These are phyloP conservation scores for Hypericum androsaemum DNA, from an alignment of 345 rosid genomes.

Conservation along the genomic window DNA sequence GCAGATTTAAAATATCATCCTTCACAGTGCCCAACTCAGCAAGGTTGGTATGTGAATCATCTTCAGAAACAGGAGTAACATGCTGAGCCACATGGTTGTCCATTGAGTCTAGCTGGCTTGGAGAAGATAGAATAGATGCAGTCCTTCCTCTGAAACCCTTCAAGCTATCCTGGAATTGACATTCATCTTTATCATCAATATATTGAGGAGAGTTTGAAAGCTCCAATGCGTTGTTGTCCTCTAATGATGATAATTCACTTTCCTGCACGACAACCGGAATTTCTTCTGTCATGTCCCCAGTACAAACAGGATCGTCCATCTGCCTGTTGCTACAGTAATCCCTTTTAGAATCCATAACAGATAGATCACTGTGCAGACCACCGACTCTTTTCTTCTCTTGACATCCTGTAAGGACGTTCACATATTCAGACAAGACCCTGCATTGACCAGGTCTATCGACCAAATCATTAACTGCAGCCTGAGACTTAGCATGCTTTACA, in stretches of 20 bases:
- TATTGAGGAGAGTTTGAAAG: constrained; percentile 24
- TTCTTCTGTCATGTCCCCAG: constrained; percentile 21
- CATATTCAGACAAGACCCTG: constrained; percentile 22
- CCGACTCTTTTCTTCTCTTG: constrained; percentile 21
- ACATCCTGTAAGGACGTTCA: constrained; percentile 20
- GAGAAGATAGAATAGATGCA: constrained; percentile 11
- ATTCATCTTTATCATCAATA: constrained; percentile 27
- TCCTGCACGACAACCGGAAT: constrained; percentile 16
- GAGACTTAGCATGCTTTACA: constrained; percentile 15
- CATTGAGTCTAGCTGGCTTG: constrained; percentile 21
- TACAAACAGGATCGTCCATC: constrained; percentile 15
- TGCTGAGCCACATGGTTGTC: constrained; percentile 20
- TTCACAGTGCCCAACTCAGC: constrained; percentile 48
- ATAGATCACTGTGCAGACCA: constrained; percentile 17
- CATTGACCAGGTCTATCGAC: constrained; percentile 15
- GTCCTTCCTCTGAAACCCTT: constrained; percentile 22
- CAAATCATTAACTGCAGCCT: constrained; percentile 14
- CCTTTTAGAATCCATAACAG: constrained; percentile 23
- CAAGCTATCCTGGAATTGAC: constrained; percentile 23
- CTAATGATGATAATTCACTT: constrained; percentile 23
- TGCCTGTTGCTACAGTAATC: constrained; percentile 13
- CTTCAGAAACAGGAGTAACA: constrained; percentile 30
- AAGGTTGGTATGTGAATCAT: constrained; percentile 42
- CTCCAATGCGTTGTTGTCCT: constrained; percentile 24
- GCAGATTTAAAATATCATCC: constrained; percentile 41